Percentiles rank a stretch among this genome's conserved stretches.
Evolutionary conservation across 352 stramenopile species (phyloP).

Genomic region (Pythium guiyangense): DNA sequence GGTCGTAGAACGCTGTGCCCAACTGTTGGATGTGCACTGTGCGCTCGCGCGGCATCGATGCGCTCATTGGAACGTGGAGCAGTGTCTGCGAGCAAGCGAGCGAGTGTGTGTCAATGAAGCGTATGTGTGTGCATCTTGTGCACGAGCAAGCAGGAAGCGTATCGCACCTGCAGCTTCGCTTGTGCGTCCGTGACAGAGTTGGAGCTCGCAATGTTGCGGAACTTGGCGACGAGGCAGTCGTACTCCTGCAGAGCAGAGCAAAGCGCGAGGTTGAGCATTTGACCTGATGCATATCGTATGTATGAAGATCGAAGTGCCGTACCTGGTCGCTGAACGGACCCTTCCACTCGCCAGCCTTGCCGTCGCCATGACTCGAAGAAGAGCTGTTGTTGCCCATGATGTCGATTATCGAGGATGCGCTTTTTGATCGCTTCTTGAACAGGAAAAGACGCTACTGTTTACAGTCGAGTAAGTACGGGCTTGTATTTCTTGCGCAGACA

Average conservation of each 20-base stretch:
- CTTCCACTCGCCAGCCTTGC: slow-evolving; percentile 45
- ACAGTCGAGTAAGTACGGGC: not conserved
- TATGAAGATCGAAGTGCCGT: not conserved
- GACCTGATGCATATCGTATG: no score
- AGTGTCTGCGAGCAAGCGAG: slow-evolving; percentile 17
- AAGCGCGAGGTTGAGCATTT: no score
- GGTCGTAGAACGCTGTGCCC: slow-evolving; percentile 40
- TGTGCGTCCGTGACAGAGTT: slow-evolving; percentile 17
- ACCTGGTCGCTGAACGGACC: slow-evolving; percentile 80
- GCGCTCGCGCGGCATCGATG: slow-evolving; percentile 23
- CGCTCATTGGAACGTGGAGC: slow-evolving; percentile 34
- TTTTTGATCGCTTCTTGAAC: no score
- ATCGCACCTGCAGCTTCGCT: slow-evolving; percentile 38
- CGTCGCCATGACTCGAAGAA: slow-evolving; percentile 7
- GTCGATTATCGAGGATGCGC: no score
- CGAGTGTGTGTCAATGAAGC: no score
- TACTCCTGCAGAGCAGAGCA: slow-evolving; percentile 47
- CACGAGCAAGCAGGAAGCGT: not conserved
- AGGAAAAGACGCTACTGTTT: not conserved
- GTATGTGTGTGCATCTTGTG: no score
- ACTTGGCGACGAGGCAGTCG: slow-evolving; percentile 48
- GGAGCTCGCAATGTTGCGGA: slow-evolving; percentile 27
- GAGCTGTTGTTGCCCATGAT: slow-evolving; percentile 34
- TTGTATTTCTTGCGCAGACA: no score
- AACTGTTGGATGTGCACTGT: slow-evolving; percentile 18